These are phyloP conservation scores for Leucogyrophana mollusca DNA, from an alignment of 768 basidiomycete genomes.

Conservation along the genomic window DNA sequence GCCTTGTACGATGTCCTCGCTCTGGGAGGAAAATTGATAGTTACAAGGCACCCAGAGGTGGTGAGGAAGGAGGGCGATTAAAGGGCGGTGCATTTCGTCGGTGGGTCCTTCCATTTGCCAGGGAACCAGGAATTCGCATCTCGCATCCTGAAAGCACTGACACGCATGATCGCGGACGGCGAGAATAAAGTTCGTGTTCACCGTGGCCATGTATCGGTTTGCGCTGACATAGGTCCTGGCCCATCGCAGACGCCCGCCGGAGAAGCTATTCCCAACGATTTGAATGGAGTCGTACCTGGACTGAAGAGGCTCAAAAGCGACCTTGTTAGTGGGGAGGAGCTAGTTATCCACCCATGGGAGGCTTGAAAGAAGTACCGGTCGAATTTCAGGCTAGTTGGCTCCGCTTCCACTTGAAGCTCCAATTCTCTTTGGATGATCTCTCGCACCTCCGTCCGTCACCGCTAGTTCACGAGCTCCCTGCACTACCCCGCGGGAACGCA, in stretches of 20 bases:
- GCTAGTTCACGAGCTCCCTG: slow-evolving; percentile 52
- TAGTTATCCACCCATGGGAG: slow-evolving; percentile 32
- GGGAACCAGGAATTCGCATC: slow-evolving; percentile 4
- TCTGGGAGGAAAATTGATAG: slow-evolving; percentile 28
- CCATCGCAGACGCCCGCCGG: slow-evolving; percentile 29
- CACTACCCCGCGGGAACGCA: slow-evolving; percentile 44
- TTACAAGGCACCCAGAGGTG: background rate
- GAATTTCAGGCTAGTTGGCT: too few relatives aligned
- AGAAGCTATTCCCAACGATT: slow-evolving; percentile 31
- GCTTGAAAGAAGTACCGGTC: too few relatives aligned
- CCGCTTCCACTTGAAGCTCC: slow-evolving; percentile 65
- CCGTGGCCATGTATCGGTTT: background rate
- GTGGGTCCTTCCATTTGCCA: slow-evolving; percentile 2
- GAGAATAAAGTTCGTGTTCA: slow-evolving; percentile 17
- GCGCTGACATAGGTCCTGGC: too few relatives aligned
- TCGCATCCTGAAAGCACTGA: slow-evolving; percentile 8
- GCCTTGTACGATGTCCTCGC: slow-evolving; percentile 30
- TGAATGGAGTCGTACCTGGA: slow-evolving; percentile 31
- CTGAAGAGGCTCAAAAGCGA: slow-evolving; percentile 31
- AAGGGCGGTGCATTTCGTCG: background rate
- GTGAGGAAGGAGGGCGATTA: slow-evolving; percentile 5
- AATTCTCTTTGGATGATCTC: slow-evolving; percentile 81
- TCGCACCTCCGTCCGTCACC: slow-evolving; percentile 64
- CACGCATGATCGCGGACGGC: slow-evolving; percentile 12
- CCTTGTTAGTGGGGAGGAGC: slow-evolving; percentile 31